Evolutionary conservation across 2,329 filamentous ascomycete genomes (phyloP), one percentile per base, ranked within the genome.

Genomic region (Neopestalotiopsis sp.): DNA sequence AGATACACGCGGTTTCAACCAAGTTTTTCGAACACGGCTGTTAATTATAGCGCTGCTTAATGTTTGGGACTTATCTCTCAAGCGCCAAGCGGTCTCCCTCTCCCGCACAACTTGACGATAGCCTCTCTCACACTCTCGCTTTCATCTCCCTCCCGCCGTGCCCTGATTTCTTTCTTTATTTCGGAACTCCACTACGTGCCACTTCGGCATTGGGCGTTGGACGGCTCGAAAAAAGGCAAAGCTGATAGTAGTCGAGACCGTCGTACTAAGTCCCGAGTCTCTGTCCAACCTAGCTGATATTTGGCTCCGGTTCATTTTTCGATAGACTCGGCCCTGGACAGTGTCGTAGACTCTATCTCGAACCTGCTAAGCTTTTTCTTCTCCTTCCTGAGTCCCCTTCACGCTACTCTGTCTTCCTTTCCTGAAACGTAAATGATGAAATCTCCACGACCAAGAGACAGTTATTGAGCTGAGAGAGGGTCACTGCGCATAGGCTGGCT

Each of bases 401-500:
- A 14, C 45, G 45, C 45, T 52, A 20, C 45, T 7, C 34, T 38
- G 34, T 38, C 45, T 52, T 52, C 45, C 45, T n/a, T 52, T 52
- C 45, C 45, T 52, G n/a, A 52, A 52, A 52, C 45, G 45, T 52
- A 52, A 52, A 52, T 52, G 45, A 38, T 24, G 45, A 52, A 52
- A 52, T 52, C 45, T 52, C 45, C 45, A 52, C 45, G 45, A 20
- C 45, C 45, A 20, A 52, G 14, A 52, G 45, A 52, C 45, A 17
- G 45, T 52, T 17, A 52, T 20, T 9, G 17, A 52, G n/a, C 45
- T 52, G 45, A 52, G 45, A 52, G 17, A 52, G 17, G 45, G 45
- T 52, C 45, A 52, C 45, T 52, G 45, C 45, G 45, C 45, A 52
- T 52, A 52, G 45, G 45, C 45, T 52, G 45, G n/a, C 45, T 52